Evolutionary conservation across 2,329 filamentous ascomycete species (phyloP), one percentile per base, ranked within the genome.

Genomic region (Penicillium brasilianum): DNA sequence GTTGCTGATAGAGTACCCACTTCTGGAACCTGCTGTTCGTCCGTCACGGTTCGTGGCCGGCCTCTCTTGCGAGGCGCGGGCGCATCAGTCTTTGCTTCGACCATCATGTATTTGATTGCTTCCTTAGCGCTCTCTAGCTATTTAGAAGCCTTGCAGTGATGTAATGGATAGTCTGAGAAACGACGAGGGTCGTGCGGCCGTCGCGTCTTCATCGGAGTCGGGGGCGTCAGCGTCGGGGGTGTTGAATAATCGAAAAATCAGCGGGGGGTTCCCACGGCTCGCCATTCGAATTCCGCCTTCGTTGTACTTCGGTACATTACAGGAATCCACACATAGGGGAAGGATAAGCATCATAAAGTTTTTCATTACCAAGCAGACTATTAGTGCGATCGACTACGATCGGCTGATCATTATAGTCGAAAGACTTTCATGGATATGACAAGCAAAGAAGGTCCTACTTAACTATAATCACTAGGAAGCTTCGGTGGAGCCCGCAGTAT

Each of bases 1-100:
- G 43, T 28, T 28, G 20, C 10, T 50, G 10, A 50, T 59, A 9
- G 16, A 9, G 6, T 34, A 58, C 66, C 59, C 59, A 71, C 69
- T 61, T 71, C 69, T 30, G 67, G 67, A 14, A 63, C 61, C 58
- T 68, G 60, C 44, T 69, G 58, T 22, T 71, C 62, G 46, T 68
- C 61, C 25, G 60, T 66, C 32, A 57, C 58, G 16, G 53, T 66
- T 37, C 68, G 67, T 43, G 69, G 68, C 14, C 69, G 68, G 18
- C 69, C 69, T 58, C 68, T 58, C 57, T 71, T 71, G 55, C 69
- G 68, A 49, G 64, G 64, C 39, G 43, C 61, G 49, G 51, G 53
- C 30, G 66, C 49, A 37, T 60, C 61, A 46, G 46, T 9, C 32
- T 43, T 51, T 53, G 28, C 22, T 25, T 36, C 13, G 22, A 28